Evolutionary conservation across 2,329 filamentous ascomycete species (phyloP).

Genomic region (Microascus cirrosus): DNA sequence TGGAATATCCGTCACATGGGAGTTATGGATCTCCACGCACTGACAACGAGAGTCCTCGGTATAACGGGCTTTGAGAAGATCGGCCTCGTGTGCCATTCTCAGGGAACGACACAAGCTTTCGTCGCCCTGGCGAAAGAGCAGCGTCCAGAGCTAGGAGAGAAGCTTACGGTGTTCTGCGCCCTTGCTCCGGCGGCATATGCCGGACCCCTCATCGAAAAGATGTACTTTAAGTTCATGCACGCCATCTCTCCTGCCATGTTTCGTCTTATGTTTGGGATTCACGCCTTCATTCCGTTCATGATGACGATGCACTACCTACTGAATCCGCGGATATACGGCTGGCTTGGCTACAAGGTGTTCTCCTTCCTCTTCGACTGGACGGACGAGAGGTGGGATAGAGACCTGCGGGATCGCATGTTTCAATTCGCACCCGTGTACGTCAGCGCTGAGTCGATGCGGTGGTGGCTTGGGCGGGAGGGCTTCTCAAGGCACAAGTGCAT

Average conservation of each 20-base stretch:
- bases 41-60: constrained; percentile 66
- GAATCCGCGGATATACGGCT: constrained; percentile 59
- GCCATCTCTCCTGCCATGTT: constrained; percentile 68
- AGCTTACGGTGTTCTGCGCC: constrained; percentile 81
- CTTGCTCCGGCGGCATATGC: constrained; percentile 86
- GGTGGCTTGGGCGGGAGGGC: constrained; percentile 86
- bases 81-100: constrained; percentile 76
- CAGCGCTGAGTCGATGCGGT: constrained; percentile 80
- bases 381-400: constrained; percentile 75
- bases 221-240: constrained; percentile 88
- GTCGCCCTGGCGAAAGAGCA: constrained; percentile 86
- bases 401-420: constrained; percentile 70
- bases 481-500: constrained; percentile 77
- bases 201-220: constrained; percentile 72
- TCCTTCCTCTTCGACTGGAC: constrained; percentile 84
- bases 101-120: constrained; percentile 82
- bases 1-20: constrained; percentile 97
- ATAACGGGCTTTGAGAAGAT: constrained; percentile 79
- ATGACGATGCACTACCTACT: constrained; percentile 66
- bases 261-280: constrained; percentile 76
- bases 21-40: constrained; percentile 72
- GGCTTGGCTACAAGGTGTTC: constrained; percentile 80
- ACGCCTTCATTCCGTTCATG: constrained; percentile 90
- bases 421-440: constrained; percentile 89
- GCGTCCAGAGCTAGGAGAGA: constrained; percentile 69